phyloP scores from a whole-genome alignment of 495 filamentous ascomycete genomes.

The Xylaria acuta region DNA sequence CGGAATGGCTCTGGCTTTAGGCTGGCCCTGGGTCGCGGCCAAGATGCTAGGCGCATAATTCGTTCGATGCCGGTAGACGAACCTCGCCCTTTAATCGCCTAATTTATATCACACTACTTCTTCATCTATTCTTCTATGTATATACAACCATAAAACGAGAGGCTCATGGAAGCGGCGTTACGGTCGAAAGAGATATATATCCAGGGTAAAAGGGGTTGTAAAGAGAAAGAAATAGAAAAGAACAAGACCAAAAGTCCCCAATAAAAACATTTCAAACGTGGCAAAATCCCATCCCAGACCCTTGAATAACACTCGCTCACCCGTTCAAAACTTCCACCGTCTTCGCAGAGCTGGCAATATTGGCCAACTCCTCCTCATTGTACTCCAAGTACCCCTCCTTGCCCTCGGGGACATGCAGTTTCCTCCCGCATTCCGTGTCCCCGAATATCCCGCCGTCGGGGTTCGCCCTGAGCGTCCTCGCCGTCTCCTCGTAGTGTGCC shows the following conservation, averaged over 20 bases:
- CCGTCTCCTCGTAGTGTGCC: conserved; percentile 35
- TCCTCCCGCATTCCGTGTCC: conserved; percentile 27
- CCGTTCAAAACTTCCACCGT: background rate
- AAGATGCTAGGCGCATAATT: background rate
- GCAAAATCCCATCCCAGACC: background rate
- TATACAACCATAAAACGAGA: conserved; percentile 5
- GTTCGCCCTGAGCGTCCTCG: conserved; percentile 23
- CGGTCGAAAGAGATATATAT: conserved; percentile 5
- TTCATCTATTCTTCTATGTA: conserved; percentile 29
- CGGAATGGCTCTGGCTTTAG: conserved; percentile 28
- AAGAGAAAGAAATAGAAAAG: conserved; percentile 1
- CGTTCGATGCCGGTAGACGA: background rate
- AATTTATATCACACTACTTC: conserved; percentile 11
- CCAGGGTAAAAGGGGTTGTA: background rate
- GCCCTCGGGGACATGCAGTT: conserved; percentile 35
- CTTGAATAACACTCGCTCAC: too few relatives aligned
- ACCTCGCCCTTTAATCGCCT: conserved; percentile 14
- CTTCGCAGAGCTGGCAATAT: background rate
- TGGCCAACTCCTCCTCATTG: conserved; percentile 3
- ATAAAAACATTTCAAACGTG: conserved; percentile 4
- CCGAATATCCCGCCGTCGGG: conserved; percentile 28
- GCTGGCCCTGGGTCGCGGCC: conserved; percentile 31
- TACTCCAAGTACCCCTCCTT: conserved; percentile 35
- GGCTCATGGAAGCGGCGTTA: background rate
- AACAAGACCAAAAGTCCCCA: background rate